Evolutionary conservation across 768 basidiomycete genomes (phyloP), one percentile per base, ranked within the genome.

Genomic region (Terana coerulea): DNA sequence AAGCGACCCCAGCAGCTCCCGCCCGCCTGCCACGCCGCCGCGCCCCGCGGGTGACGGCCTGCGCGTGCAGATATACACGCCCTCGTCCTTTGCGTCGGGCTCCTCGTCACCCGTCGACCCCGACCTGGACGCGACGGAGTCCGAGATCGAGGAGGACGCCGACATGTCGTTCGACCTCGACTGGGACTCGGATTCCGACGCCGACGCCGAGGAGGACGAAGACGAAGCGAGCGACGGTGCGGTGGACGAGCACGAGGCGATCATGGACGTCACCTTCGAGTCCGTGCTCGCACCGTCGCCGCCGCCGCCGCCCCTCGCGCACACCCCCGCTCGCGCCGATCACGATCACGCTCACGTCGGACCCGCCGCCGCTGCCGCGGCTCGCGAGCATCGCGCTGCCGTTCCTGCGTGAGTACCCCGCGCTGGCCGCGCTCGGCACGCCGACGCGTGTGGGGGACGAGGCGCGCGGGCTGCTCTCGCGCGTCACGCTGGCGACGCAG

Each of bases 151-250:
- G 25, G 47, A 49, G 22, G 47, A 34, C 15, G 47, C 46, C 11
- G 47, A 54, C 41, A 54, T 49, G 53, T 48, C 53, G 9, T 54
- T 54, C 31, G 53, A 54, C 14, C 22, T 49, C 28, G 53, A 54
- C 28, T 8, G 5, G 43, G 33, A 47, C 36, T 47, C 24, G n/a
- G n/a, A n/a, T n/a, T 30, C 42, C 25, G 51, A 46, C 25, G 29
- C 31, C 24, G 33, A 46, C 43, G 36, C 4, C 4, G 43, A 39
- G 28, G 45, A 43, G 4, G 5, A 46, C 28, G 45, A 46, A 21
- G 45, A 46, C 30, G 30, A n/a, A 1, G 28, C n/a, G 15, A 33
- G 29, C 8, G 26, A 24, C 26, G 42, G 29, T 9, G 6, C 42
- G 6, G 25, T 45, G 6, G 37, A 43, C 29, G 41, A 40, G 47